Evolutionary conservation across 257 asterid species (phyloP), one percentile per base, ranked within the genome.

Genomic region (Prunella vulgaris): DNA sequence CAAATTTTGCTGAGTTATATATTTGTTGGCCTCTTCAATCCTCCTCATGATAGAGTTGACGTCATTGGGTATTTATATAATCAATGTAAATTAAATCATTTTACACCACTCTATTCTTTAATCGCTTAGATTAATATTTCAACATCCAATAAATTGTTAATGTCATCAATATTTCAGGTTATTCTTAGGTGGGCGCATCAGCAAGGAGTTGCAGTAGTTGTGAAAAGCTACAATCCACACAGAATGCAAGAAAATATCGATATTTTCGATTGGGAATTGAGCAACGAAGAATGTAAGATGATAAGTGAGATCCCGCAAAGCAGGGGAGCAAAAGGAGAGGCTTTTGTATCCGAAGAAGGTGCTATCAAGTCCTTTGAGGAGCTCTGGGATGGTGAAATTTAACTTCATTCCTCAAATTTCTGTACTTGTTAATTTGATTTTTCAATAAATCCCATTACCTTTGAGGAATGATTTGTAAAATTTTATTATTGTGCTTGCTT

Each of bases 201-300:
- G 18, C 28, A 15, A 0, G 66, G 66, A 10, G 28, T 60, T 4
- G 14, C 9, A 7, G 1, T 5, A 17, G 49, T 35, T 2, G 66
- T 18, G 28, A 60, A 60, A 49, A 60, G 49, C 49, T 60, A 7
- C 49, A 60, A 35, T 7, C n/a, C 66, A 4, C 24, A 18, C 15
- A 60, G 66, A 35, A 60, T 60, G 48, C 14, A 60, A 17, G 66
- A 60, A 10, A 60, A 60, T 30, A 42, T 49, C n/a, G 22, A 60
- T 33, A 60, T 60, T 7, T 60, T 32, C 66, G 28, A 30, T 17
- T 60, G 66, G 66, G 49, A 60, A 35, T 60, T 60, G 17, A 60
- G 66, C 15, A 28, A 60, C 0, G 66, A 60, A 4, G 66, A 60
- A 6, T 15, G 14, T 8, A 18, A 15, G 28, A 60, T 32, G 66